phyloP scores from a whole-genome alignment of 352 stramenopile genomes.

The Pythium guiyangense region DNA sequence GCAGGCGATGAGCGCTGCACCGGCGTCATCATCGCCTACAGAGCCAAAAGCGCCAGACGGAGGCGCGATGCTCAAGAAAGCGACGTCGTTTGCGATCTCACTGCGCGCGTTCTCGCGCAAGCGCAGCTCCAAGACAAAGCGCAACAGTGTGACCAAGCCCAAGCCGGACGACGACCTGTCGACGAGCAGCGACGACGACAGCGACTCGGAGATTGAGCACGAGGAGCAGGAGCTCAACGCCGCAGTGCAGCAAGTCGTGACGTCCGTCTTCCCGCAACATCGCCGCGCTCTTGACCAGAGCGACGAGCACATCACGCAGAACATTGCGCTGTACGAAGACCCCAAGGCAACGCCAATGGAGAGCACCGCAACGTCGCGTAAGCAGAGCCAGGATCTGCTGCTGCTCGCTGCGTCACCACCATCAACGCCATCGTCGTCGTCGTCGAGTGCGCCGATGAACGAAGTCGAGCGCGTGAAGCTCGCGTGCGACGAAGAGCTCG shows the following conservation, averaged over 20 bases:
- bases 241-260: conserved; percentile 43
- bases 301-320: conserved; percentile 29
- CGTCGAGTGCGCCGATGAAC: conserved; percentile 13
- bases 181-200: conserved; percentile 40
- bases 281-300: conserved; percentile 22
- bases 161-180: conserved; percentile 40
- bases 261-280: conserved; percentile 38
- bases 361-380: background rate
- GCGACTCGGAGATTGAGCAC: conserved; percentile 26
- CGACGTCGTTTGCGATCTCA: conserved; percentile 37
- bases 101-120: conserved; percentile 19
- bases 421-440: background rate
- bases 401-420: background rate
- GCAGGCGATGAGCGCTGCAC: conserved; percentile 13
- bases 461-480: conserved; percentile 39
- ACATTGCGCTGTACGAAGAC: conserved; percentile 56
- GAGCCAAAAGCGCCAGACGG: background rate
- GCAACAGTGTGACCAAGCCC: background rate
- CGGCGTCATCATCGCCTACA: background rate
- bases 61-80: conserved; percentile 11
- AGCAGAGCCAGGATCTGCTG: background rate
- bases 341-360: conserved; percentile 18
- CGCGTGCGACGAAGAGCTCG: conserved; percentile 34
- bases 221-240: conserved; percentile 50
- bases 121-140: background rate